A percentile compares a stretch with the other conserved stretches of the same genome.
Conservation (phyloP, 768 basidiomycete genomes). For the Nidularia sp. region DNA sequence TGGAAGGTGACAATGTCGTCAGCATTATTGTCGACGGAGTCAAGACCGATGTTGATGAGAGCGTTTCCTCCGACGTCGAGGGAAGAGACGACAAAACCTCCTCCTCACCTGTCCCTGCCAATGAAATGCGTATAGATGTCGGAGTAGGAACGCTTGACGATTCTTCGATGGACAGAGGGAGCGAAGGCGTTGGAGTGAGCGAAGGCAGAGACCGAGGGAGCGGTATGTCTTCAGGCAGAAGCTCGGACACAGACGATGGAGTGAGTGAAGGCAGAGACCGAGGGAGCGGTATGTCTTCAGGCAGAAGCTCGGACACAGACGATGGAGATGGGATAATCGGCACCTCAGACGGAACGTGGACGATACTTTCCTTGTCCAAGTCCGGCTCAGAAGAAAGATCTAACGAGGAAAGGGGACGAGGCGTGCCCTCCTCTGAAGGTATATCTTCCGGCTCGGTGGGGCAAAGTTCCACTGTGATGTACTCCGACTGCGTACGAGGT, state of each 20-base stretch:
- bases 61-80: neutral
- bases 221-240: conserved; percentile 21
- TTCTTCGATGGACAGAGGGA: conserved; percentile 12
- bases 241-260: conserved; percentile 20
- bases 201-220: conserved; percentile 12
- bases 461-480: conserved; percentile 42
- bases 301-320: conserved; percentile 19
- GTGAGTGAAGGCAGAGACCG: conserved; percentile 11
- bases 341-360: conserved; percentile 19
- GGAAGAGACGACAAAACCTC: conserved; percentile 9
- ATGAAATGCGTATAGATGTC: conserved; percentile 18
- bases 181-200: conserved; percentile 8
- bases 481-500: conserved; percentile 31
- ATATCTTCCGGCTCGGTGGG: conserved; percentile 37
- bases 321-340: conserved; percentile 26
- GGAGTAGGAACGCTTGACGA: conserved; percentile 25
- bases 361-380: conserved; percentile 13
- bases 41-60: conserved; percentile 15
- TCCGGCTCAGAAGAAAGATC: conserved; percentile 24
- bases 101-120: conserved; percentile 4
- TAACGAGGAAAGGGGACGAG: conserved; percentile 32
- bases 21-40: conserved; percentile 25
- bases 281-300: conserved; percentile 21
- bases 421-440: conserved; percentile 38
- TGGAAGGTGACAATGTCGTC: conserved; percentile 15